Evolutionary conservation across 1,284 basidiomycete genomes (phyloP).

Genomic region (Schizopora paradoxa): DNA sequence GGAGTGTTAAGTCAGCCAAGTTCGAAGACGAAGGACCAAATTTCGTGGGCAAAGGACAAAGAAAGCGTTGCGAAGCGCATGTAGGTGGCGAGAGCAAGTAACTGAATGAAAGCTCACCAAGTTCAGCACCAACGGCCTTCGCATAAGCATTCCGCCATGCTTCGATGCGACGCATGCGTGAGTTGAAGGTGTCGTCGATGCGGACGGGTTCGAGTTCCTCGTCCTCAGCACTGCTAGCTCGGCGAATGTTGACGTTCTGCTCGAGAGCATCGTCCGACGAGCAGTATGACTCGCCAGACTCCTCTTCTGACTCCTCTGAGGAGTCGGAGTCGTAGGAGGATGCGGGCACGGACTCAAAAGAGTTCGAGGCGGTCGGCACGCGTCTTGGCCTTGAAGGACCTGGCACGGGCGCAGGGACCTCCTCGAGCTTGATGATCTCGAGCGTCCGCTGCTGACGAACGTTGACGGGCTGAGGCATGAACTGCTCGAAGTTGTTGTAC

Average conservation of each 20-base stretch:
- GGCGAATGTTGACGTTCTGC: conserved; percentile 24
- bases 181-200: conserved; percentile 44
- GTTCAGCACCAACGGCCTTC: conserved; percentile 25
- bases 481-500: conserved; percentile 32
- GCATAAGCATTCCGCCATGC: conserved; percentile 50
- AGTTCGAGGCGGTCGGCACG: conserved; percentile 23
- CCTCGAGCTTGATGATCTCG: conserved; percentile 70
- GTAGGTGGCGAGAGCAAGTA: conserved; percentile 8
- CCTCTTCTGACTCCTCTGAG: conserved; percentile 39
- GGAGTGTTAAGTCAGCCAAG: too few relatives aligned
- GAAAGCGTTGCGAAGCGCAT: too few relatives aligned
- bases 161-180: conserved; percentile 52
- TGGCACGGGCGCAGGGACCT: conserved; percentile 56
- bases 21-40: conserved; percentile 1
- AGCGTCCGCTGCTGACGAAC: conserved; percentile 48
- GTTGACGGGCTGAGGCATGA: conserved; percentile 28
- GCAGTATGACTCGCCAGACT: conserved; percentile 55
- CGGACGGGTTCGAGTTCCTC: conserved; percentile 20
- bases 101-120: conserved; percentile 16
- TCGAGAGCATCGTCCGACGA: conserved; percentile 47
- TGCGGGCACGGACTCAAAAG: conserved; percentile 14
- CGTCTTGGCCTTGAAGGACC: conserved; percentile 32
- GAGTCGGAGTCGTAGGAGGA: conserved; percentile 11
- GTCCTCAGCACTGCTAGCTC: too few relatives aligned
- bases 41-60: neutral